Evolutionary conservation across 1,284 basidiomycete genomes (phyloP).

Genomic region (Irpex lacteus): DNA sequence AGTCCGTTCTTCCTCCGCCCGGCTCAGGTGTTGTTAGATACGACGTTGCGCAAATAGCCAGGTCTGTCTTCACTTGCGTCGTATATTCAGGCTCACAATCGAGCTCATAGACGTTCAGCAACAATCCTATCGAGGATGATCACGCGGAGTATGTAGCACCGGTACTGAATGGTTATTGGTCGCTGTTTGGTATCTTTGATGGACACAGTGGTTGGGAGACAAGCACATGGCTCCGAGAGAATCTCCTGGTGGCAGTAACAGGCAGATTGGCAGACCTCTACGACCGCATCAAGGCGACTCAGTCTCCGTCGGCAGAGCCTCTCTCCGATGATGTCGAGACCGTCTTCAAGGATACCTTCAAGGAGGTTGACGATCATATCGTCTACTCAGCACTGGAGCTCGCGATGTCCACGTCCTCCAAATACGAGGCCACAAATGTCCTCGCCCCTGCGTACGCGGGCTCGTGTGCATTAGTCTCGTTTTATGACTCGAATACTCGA

Average conservation of each 20-base stretch:
- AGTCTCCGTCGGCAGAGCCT: constrained; percentile 1
- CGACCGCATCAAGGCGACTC: constrained; percentile 7
- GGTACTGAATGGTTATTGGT: constrained; percentile 28
- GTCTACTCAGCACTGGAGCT: constrained; percentile 21
- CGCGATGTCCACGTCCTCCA: constrained; percentile 20
- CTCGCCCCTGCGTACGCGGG: constrained; percentile 31
- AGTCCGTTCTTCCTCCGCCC: constrained; percentile 7
- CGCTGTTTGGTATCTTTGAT: constrained; percentile 31
- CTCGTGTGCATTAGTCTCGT: constrained; percentile 39
- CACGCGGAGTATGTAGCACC: constrained; percentile 25
- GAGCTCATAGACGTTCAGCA: constrained; percentile 7
- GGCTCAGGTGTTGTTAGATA: constrained; percentile 22
- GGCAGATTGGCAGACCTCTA: constrained; percentile 29
- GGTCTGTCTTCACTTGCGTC: constrained; percentile 14
- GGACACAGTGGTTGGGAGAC: constrained; percentile 31
- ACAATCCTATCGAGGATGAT: constrained; percentile 28
- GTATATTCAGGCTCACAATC: background rate
- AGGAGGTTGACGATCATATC: constrained; percentile 28
- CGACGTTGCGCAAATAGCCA: constrained; percentile 23
- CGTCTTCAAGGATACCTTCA: constrained; percentile 28
- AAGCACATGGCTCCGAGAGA: constrained; percentile 28
- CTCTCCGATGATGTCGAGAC: constrained; percentile 19
- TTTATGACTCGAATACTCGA: constrained; percentile 44
- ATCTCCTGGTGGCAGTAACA: constrained; percentile 27
- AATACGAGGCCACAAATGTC: constrained; percentile 16